A percentile compares a stretch with the other conserved stretches of the same genome.
Conservation (phyloP, 2,329 filamentous ascomycete species). For the Ophiostoma tasmaniense region DNA sequence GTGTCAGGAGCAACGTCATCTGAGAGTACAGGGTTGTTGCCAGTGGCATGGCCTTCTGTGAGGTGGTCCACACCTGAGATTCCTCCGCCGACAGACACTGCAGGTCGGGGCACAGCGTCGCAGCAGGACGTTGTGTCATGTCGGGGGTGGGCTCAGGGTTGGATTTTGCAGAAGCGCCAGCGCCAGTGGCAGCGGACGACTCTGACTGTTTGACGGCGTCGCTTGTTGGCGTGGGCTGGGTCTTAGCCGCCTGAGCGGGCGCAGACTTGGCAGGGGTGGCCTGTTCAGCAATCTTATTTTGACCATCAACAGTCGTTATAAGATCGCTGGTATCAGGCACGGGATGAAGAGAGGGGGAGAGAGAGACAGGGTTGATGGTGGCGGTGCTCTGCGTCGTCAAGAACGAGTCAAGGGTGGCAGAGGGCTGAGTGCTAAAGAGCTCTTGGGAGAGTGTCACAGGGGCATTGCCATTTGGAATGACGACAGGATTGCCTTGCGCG, state of each 20-base stretch:
- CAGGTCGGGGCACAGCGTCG: conserved; percentile 98
- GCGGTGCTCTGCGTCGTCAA: conserved; percentile 31
- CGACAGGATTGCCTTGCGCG: conserved; percentile 38
- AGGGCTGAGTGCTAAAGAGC: conserved; percentile 44
- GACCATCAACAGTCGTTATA: conserved; percentile 12
- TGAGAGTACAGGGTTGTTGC: conserved; percentile 41
- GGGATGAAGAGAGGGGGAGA: conserved; percentile 49
- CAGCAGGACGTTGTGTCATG: conserved; percentile 99
- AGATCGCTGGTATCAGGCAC: conserved; percentile 36
- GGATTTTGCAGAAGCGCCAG: conserved; percentile 23
- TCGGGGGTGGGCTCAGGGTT: conserved; percentile 54
- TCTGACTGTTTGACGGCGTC: not conserved
- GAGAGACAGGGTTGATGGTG: conserved; percentile 54
- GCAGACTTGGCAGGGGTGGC: not conserved
- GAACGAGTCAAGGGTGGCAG: conserved; percentile 34
- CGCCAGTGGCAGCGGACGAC: conserved; percentile 16
- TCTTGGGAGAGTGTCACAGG: conserved; percentile 51
- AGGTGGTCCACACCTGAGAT: conserved; percentile 38
- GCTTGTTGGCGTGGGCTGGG: not conserved
- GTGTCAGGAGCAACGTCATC: conserved; percentile 53
- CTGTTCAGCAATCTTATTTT: not conserved
- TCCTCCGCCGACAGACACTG: conserved; percentile 89
- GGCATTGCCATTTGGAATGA: conserved; percentile 33
- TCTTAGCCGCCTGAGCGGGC: not conserved
- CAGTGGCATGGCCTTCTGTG: conserved; percentile 34